These are phyloP conservation scores for Xylaria acuta DNA, from an alignment of 495 filamentous ascomycete genomes.

Conservation along the genomic window DNA sequence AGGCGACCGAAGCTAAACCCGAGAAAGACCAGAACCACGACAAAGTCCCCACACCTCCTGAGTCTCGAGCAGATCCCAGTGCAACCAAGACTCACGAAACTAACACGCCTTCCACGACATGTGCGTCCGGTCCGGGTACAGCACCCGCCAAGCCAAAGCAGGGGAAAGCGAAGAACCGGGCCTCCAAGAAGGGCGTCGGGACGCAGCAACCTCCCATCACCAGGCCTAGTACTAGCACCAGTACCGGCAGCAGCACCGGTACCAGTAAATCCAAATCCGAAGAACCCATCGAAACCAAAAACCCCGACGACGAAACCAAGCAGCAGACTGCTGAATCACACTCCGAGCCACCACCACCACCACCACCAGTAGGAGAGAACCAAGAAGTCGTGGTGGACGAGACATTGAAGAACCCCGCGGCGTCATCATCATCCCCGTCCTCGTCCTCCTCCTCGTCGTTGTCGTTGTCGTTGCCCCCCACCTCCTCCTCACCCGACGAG, in stretches of 20 bases:
- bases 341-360: no score
- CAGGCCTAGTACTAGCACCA: neutral
- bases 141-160: neutral
- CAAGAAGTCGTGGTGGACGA: no score
- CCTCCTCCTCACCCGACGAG: no score
- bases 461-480: no score
- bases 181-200: conserved; percentile 10
- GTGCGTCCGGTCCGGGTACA: neutral
- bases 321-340: no score
- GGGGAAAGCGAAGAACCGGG: conserved; percentile 1
- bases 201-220: neutral
- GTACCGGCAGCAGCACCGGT: neutral
- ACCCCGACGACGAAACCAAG: no score
- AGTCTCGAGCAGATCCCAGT: neutral
- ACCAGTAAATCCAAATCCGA: neutral
- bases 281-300: no score
- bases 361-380: no score
- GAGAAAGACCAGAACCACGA: neutral
- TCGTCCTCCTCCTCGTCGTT: no score
- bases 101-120: neutral
- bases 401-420: neutral
- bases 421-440: neutral
- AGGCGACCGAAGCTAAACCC: neutral
- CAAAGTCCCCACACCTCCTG: neutral
- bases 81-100: neutral